phyloP scores from a whole-genome alignment of 139 green algal genomes.

The Chlamydomonas eustigma region DNA sequence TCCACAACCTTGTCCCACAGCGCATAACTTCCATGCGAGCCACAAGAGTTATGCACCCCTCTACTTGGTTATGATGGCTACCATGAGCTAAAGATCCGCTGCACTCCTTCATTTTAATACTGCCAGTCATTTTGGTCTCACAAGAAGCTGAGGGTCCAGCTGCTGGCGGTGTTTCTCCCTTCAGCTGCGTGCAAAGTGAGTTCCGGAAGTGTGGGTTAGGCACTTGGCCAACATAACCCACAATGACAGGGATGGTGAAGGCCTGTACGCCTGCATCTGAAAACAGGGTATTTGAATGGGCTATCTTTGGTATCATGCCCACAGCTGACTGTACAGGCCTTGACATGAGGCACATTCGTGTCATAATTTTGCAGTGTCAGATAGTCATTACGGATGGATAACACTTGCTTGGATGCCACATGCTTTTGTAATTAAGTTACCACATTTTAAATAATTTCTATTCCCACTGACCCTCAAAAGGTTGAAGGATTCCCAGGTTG shows the following conservation, averaged over 20 bases:
- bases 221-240: constrained; percentile 20
- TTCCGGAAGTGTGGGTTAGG: not conserved
- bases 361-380: too few relatives aligned
- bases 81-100: not conserved
- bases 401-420: too few relatives aligned
- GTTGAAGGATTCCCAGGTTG: not conserved
- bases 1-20: not conserved
- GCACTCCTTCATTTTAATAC: not conserved
- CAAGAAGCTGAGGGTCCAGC: not conserved
- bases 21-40: not conserved
- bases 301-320: too few relatives aligned
- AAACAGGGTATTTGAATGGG: too few relatives aligned
- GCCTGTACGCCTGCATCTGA: constrained; percentile 9
- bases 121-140: not conserved
- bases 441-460: too few relatives aligned
- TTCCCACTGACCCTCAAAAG: constrained; percentile 7
- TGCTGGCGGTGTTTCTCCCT: not conserved
- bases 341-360: too few relatives aligned
- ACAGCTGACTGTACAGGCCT: too few relatives aligned
- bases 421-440: too few relatives aligned
- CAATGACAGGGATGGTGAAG: constrained; percentile 12
- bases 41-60: not conserved
- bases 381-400: too few relatives aligned
- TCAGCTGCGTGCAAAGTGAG: not conserved
- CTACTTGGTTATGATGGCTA: too few relatives aligned